These are phyloP conservation scores for Obba rivulosa DNA, from an alignment of 768 basidiomycete species.

Conservation along the genomic window DNA sequence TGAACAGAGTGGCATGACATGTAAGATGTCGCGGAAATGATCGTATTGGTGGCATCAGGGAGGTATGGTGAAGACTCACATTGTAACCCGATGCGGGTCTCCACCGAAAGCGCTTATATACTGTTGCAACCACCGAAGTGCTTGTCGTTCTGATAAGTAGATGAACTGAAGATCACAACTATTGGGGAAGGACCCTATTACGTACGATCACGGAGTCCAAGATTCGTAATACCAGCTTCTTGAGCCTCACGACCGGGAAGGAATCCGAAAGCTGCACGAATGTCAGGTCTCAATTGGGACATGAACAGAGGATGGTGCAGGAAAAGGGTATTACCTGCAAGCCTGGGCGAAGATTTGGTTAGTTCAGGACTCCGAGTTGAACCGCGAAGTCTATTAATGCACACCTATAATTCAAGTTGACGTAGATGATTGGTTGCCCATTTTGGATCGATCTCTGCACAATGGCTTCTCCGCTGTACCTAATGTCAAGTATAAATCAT, in stretches of 20 bases:
- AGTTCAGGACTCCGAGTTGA: not conserved
- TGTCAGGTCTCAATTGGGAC: too few species aligned
- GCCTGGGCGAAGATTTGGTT: not conserved
- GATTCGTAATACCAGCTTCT: conserved; percentile 33
- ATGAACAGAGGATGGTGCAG: not conserved
- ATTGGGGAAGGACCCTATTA: not conserved
- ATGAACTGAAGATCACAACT: too few species aligned
- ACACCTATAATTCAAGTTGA: conserved; percentile 48
- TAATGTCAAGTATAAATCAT: conserved; percentile 7
- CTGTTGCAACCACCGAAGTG: conserved; percentile 31
- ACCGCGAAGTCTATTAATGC: too few species aligned
- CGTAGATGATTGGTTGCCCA: conserved; percentile 40
- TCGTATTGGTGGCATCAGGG: conserved; percentile 5
- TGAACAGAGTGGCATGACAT: conserved; percentile 37
- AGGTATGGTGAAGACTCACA: conserved; percentile 21
- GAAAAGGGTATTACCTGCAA: not conserved
- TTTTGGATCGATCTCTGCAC: conserved; percentile 39
- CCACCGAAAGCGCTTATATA: conserved; percentile 38
- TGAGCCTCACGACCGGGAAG: conserved; percentile 32
- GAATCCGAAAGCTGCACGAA: conserved; percentile 36
- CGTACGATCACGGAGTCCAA: conserved; percentile 44
- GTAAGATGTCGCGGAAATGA: too few species aligned
- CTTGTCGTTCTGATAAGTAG: conserved; percentile 1
- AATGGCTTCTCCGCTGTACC: conserved; percentile 37
- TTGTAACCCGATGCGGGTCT: conserved; percentile 38